Base-by-base conservation (phyloP, 148 eudicot species). In the Bassia scoparia region DNA sequence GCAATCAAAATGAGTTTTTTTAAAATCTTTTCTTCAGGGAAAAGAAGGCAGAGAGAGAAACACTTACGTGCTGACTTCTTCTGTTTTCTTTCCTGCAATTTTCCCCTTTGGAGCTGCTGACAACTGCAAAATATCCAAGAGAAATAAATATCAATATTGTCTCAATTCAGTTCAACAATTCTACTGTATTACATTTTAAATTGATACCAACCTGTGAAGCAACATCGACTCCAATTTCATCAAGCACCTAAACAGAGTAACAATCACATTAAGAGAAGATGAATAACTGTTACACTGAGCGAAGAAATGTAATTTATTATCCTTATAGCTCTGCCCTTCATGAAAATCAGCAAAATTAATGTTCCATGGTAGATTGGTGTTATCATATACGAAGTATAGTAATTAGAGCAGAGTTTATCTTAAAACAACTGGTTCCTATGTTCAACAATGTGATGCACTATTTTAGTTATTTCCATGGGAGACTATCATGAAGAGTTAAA, bases 61-160 rank as follows among this genome's bases (percentile, higher is more conserved):
- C n/a, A n/a, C 81, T 71, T 74, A 90, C 98, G 90, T 89, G 87
- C 87, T 79, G 67, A 81, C 92, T 78, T 87, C 93, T 75, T 86
- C 97, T 20, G 89, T 76, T 55, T 87, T 86, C 95, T 89, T 94
- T 78, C 96, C 90, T 17, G 90, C 87, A 83, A 94, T 88, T 88
- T 84, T 89, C 37, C 98, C 98, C 82, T 91, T 94, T 12, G 98
- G 98, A 76, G 98, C 98, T 21, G 95, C 61, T 67, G 98, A 91
- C 63, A 94, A 77, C 98, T 94, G 85, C 72, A 67, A 38, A 69
- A 38, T 73, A 37, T 49, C 41, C 59, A 75, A 70, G 50, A 37
- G 38, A 33, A 41, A 74, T 29, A 46, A 55, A 66, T 30, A 66
- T 70, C 52, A 73, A 69, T 16, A 68, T 76, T 63, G 61, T 49